These are phyloP conservation scores for Colletotrichum lindemuthianum DNA, from an alignment of 2,329 filamentous ascomycete genomes.

Conservation along the genomic window DNA sequence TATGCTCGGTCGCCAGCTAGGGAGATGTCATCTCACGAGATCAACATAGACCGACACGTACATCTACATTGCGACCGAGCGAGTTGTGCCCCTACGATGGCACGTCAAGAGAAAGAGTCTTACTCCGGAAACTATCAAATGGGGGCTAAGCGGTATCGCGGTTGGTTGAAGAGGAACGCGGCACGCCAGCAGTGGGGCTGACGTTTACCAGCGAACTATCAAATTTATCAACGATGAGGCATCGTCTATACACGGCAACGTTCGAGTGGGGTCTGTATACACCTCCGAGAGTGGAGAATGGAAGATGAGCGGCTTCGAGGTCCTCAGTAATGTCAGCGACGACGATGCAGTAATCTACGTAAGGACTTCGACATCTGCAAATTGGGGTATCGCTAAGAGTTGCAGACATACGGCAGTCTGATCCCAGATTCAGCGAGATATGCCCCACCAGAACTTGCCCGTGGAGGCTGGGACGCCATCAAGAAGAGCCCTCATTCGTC, in stretches of 20 bases:
- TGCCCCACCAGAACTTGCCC: constrained; percentile 85
- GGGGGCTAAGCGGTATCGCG: constrained; percentile 89
- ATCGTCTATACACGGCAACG: constrained; percentile 86
- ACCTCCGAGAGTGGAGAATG: constrained; percentile 97
- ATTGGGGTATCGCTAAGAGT: neutral
- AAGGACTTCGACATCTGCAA: neutral
- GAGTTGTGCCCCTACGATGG: constrained; percentile 88
- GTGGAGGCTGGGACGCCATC: constrained; percentile 89
- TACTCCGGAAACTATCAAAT: constrained; percentile 93
- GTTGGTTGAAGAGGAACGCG: constrained; percentile 54
- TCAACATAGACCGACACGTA: constrained; percentile 83
- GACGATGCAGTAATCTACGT: constrained; percentile 90
- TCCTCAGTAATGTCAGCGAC: constrained; percentile 94
- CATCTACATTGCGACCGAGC: constrained; percentile 96
- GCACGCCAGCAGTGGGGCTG: neutral
- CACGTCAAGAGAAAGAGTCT: constrained; percentile 88
- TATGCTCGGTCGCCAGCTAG: constrained; percentile 47
- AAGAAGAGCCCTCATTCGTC: constrained; percentile 84
- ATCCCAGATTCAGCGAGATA: constrained; percentile 88
- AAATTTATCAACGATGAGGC: constrained; percentile 98
- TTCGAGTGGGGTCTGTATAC: constrained; percentile 88
- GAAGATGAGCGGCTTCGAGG: constrained; percentile 94
- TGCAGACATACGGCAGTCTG: constrained; percentile 85
- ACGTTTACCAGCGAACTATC: constrained; percentile 74
- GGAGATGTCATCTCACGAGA: constrained; percentile 36